Evolutionary conservation across 108 stramenopile species (phyloP), one percentile per base, ranked within the genome.

Genomic region (Cyclostephanos invisitatus): DNA sequence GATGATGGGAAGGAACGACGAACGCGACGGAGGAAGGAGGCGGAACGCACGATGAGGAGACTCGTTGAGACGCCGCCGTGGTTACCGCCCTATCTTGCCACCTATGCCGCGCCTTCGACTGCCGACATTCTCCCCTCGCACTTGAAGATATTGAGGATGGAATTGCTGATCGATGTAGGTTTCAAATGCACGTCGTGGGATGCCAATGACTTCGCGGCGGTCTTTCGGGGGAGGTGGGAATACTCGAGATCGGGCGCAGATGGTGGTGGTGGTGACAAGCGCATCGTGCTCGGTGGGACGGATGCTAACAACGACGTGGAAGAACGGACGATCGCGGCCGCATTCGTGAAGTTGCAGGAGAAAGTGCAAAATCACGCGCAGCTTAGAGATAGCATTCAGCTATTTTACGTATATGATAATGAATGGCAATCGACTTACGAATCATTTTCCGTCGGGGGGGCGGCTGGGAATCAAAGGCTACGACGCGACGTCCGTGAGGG

Each of bases 351-450:
- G 53, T 66, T 91, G 40, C 79, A 84, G 49, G 22, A 42, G 5
- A 68, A 81, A 44, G 56, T 91, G 18, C 63, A 73, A 55, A 55
- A 77, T 25, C 68, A 80, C 54, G 44, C 61, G 3, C 84, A 80
- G 1, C 49, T 91, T 11, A 42, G 48, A 15, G 78, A 80, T 27
- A 64, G 76, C 37, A 63, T 94, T 1, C 87, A 86, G 64, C 57
- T 94, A 14, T 94, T 94, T 55, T 46, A 90, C 8, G 53, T 89
- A 32, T 73, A 78, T 22, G 93, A 91, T 66, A 85, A 84, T 24
- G 90, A 91, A 64, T 83, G 78, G 80, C 29, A 60, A 15, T 68
- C 60, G 44, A 21, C 70, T 2, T 11, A 62, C 28, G 72, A 38
- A 20, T 50, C 15, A 17, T 11, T 36, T 64, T 14, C 47, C 10